A percentile compares a stretch with the other conserved stretches of the same genome.
Conservation (phyloP, 768 basidiomycete genomes). For the Rhodotorula babjevae region DNA sequence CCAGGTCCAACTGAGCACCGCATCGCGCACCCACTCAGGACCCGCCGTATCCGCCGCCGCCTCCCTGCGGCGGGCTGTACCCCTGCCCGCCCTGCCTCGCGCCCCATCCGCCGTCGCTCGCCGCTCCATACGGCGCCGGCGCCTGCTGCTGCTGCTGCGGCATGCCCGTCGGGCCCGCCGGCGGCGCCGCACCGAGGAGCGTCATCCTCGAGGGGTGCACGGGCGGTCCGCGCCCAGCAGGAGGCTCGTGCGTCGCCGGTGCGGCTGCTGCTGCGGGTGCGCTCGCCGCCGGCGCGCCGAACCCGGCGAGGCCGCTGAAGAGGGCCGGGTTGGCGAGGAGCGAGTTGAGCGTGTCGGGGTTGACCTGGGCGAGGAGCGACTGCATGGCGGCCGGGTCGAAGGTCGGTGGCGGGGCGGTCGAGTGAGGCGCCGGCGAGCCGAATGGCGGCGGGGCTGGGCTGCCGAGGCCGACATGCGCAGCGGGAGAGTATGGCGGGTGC, state of each 20-base stretch:
- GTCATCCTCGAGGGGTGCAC: neutral
- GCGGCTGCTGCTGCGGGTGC: neutral
- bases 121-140: neutral
- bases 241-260: neutral
- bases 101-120: neutral
- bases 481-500: neutral
- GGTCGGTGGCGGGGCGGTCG: neutral
- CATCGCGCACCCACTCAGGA: too few species aligned
- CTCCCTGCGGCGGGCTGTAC: too few species aligned
- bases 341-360: constrained; percentile 7
- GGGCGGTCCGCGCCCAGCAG: neutral
- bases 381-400: constrained; percentile 13
- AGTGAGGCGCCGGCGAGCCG: neutral
- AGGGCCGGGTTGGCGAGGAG: constrained; percentile 20
- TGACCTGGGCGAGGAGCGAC: constrained; percentile 8
- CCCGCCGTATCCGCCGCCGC: neutral
- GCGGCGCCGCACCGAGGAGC: neutral
- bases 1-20: too few species aligned
- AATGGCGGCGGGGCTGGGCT: neutral
- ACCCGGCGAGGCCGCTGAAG: neutral
- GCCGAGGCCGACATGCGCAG: neutral
- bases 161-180: neutral
- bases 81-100: neutral
- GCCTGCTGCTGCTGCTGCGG: neutral
- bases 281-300: neutral